Conservation (phyloP, 495 filamentous ascomycete species). For the Hypoxylon crocopeplum region DNA sequence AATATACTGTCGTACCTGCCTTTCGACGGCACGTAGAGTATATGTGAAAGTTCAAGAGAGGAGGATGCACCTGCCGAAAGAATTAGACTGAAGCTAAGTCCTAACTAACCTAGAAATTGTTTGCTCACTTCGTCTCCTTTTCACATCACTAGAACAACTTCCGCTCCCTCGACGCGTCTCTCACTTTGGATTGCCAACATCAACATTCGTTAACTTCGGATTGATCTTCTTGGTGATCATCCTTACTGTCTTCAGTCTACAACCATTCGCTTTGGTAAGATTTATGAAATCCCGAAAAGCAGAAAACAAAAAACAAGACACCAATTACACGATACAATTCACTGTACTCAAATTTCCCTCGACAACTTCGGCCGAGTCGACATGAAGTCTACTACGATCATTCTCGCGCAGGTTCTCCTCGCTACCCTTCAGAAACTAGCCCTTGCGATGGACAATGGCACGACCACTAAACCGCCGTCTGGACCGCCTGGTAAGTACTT, state of each 20-base stretch:
- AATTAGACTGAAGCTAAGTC: no score
- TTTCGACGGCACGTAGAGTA: no score
- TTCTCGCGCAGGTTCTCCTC: slow-evolving; percentile 18
- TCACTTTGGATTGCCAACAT: slow-evolving; percentile 40
- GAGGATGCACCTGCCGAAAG: no score
- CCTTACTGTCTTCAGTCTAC: slow-evolving; percentile 30
- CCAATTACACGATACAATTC: slow-evolving; percentile 5
- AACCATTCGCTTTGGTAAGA: slow-evolving; percentile 35
- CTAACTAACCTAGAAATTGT: no score
- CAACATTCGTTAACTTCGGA: slow-evolving; percentile 35
- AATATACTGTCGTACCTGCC: no score
- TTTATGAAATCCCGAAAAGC: slow-evolving; percentile 38
- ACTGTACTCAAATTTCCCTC: not conserved
- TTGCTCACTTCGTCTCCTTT: no score
- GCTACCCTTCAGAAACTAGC: slow-evolving; percentile 25
- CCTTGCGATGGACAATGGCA: slow-evolving; percentile 25
- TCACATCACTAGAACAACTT: slow-evolving; percentile 1
- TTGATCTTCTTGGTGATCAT: slow-evolving; percentile 44
- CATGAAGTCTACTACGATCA: slow-evolving; percentile 25
- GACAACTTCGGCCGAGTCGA: not conserved
- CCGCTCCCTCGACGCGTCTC: not conserved
- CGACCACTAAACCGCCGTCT: not conserved
- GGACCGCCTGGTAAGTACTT: slow-evolving; percentile 32
- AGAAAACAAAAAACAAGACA: slow-evolving; percentile 25
- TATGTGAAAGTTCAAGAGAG: no score